phyloP scores from a whole-genome alignment of 2,329 filamentous ascomycete species.

The Botrytis tulipae region DNA sequence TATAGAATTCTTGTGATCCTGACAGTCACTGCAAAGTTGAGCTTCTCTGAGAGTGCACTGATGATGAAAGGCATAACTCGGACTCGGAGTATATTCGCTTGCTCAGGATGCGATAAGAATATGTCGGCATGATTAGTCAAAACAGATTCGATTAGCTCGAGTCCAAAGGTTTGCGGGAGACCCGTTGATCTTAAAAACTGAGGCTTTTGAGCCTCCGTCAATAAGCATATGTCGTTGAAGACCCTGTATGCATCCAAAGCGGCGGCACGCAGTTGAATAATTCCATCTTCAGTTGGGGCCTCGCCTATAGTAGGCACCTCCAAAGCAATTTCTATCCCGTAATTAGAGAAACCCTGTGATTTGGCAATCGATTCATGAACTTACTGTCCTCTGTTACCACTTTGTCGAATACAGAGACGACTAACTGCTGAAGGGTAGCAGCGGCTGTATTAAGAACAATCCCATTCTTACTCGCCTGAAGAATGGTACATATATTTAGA shows the following conservation, averaged over 20 bases:
- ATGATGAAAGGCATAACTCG: slow-evolving; percentile 82
- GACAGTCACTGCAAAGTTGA: slow-evolving; percentile 78
- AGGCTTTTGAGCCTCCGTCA: slow-evolving; percentile 80
- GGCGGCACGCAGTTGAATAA: slow-evolving; percentile 67
- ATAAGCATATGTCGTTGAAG: slow-evolving; percentile 84
- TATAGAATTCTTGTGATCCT: slow-evolving; percentile 81
- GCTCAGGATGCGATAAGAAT: slow-evolving; percentile 75
- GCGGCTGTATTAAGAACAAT: slow-evolving; percentile 95
- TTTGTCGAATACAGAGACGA: slow-evolving; percentile 91
- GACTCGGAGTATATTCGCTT: slow-evolving; percentile 72
- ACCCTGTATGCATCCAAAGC: slow-evolving; percentile 84
- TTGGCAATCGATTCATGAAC: slow-evolving; percentile 36
- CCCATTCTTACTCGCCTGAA: slow-evolving; percentile 88
- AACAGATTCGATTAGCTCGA: slow-evolving; percentile 90
- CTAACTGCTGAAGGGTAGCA: slow-evolving; percentile 91
- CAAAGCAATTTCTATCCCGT: slow-evolving; percentile 38
- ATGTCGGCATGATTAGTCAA: slow-evolving; percentile 81
- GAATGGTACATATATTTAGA: slow-evolving; percentile 84
- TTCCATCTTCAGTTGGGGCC: slow-evolving; percentile 63
- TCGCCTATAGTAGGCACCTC: slow-evolving; percentile 62
- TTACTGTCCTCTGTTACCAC: slow-evolving; percentile 77
- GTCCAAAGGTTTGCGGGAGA: slow-evolving; percentile 76
- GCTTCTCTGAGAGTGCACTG: slow-evolving; percentile 71
- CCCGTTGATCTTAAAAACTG: slow-evolving; percentile 78
- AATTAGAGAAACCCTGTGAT: slow-evolving; percentile 21